Base-by-base conservation (phyloP, 176 grass and related monocot species). In the Aegilops speltoides region DNA sequence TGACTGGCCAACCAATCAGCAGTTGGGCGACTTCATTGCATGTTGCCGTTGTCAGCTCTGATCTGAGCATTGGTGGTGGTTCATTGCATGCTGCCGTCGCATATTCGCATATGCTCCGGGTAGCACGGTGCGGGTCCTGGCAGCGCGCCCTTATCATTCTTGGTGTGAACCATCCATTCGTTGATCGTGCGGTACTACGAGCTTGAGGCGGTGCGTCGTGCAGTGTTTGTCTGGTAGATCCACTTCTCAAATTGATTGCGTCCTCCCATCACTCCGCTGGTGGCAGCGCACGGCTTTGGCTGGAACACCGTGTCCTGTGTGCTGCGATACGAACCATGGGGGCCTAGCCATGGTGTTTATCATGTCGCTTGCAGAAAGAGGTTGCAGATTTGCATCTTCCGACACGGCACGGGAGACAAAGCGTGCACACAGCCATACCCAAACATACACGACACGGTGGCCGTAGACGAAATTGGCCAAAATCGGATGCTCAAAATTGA, bases 161-260 rank as follows among this genome's bases (percentile, higher is more conserved):
- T 67, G 16, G 28, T 6, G 79, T 50, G 41, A 29, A 34, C 63
- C 28, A 52, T 43, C 26, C 64, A 6, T 50, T 33, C 41, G 10
- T 50, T 32, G 25, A 57, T 48, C 52, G 19, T 23, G 22, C n/a
- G 16, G 12, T n/a, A 19, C 5, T 19, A 23, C 29, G 48, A 34
- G 52, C 6, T 8, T 8, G 12, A 46, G 71, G n/a, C 17, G 20
- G 73, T 17, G 64, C 29, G 54, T 54, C n/a, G 20, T 64, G 32
- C 57, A 10, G 57, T 6, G 50, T 17, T 14, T 56, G 76, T 74
- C 71, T 57, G 65, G 64, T 50, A 54, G 87, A 89, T 84, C 81
- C 69, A 56, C 64, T 78, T 17, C n/a, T 3, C 29, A n/a, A n/a
- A 79, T 22, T 54, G 52, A 84, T 84, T 64, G 60, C 60, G 9